phyloP scores from a whole-genome alignment of 176 grass and related monocot species.

The Oryza officinalis region DNA sequence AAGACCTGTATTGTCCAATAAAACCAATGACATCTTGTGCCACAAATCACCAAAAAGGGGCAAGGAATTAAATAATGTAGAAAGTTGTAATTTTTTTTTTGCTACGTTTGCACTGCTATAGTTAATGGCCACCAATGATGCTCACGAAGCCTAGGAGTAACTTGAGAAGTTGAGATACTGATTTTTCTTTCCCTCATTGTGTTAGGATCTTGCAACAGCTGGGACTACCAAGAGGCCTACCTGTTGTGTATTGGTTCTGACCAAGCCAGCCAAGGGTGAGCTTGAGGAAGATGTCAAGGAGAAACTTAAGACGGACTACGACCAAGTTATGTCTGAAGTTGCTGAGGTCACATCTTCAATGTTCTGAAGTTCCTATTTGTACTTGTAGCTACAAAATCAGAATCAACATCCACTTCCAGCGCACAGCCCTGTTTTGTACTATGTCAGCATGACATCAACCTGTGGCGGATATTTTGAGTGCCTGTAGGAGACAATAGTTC shows the following conservation, averaged over 20 bases:
- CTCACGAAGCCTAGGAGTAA: not conserved
- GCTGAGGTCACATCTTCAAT: conserved; percentile 55
- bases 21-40: not conserved
- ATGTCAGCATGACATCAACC: not conserved
- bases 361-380: conserved; percentile 42
- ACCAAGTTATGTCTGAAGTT: conserved; percentile 65
- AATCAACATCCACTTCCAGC: not conserved
- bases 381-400: not conserved
- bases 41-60: not conserved
- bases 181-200: not conserved
- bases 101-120: not conserved
- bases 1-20: not conserved
- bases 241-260: conserved; percentile 69
- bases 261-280: conserved; percentile 68
- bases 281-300: conserved; percentile 61
- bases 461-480: not conserved
- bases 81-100: not conserved
- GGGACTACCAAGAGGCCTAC: conserved; percentile 90
- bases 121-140: not conserved
- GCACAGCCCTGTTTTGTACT: not conserved
- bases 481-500: not conserved
- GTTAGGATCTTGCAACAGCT: conserved; percentile 71
- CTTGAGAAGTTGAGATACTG: not conserved
- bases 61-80: not conserved
- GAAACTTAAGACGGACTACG: conserved; percentile 67